Percentiles rank a stretch among this genome's conserved stretches.
Conservation (phyloP, 2,329 filamentous ascomycete genomes). For the Tolypocladium endophyticum region DNA sequence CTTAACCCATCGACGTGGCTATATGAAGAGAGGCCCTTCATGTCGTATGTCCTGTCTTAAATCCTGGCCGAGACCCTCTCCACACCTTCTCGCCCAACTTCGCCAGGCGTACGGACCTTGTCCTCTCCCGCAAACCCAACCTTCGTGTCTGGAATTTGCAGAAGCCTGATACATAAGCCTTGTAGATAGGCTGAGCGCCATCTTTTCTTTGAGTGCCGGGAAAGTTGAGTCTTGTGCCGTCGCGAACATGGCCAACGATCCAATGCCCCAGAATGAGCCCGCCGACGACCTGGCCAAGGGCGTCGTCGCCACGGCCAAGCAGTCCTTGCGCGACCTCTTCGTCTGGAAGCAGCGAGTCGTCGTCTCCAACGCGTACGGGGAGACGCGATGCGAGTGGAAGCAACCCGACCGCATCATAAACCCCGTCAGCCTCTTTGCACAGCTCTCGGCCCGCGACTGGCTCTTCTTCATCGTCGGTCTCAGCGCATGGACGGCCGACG, state of each 20-base stretch:
- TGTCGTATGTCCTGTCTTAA: background rate
- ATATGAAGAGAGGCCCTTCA: background rate
- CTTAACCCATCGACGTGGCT: background rate
- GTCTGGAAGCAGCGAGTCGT: slow-evolving; percentile 65
- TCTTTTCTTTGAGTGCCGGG: background rate
- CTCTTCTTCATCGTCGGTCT: slow-evolving; percentile 67
- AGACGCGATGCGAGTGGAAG: slow-evolving; percentile 59
- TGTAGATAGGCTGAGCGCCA: no score
- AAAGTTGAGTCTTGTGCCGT: background rate
- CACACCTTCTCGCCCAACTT: background rate
- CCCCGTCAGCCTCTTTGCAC: slow-evolving; percentile 56
- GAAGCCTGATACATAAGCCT: background rate
- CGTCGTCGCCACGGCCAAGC: slow-evolving; percentile 51
- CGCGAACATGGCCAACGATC: background rate
- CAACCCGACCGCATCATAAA: slow-evolving; percentile 56
- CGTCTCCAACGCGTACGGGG: slow-evolving; percentile 52
- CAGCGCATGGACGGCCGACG: slow-evolving; percentile 68
- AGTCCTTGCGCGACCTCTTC: slow-evolving; percentile 55
- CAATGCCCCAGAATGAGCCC: slow-evolving; percentile 25
- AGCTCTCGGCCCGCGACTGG: slow-evolving; percentile 59
- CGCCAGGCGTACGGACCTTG: background rate
- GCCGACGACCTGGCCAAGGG: slow-evolving; percentile 61
- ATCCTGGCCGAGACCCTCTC: background rate
- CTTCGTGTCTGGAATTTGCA: background rate
- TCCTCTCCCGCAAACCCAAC: background rate